phyloP scores from a whole-genome alignment of 2,329 filamentous ascomycete genomes.

The Orbilia oligospora region DNA sequence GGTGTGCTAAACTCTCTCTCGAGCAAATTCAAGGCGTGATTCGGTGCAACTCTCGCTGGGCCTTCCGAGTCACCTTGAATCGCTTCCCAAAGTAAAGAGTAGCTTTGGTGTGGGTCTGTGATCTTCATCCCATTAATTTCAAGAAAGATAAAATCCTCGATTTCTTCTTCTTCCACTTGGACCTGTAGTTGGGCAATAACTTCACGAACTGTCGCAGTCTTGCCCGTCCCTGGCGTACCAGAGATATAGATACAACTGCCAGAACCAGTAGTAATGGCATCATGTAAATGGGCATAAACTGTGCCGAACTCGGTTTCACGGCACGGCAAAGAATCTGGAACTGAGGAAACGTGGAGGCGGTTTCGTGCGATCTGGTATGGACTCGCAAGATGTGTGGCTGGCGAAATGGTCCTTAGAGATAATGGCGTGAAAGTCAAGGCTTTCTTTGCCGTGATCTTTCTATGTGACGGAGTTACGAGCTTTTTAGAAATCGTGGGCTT shows the following conservation, averaged over 20 bases:
- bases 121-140: constrained; percentile 99
- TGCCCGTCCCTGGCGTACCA: constrained; percentile 96
- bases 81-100: constrained; percentile 94
- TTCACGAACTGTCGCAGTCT: constrained; percentile 96
- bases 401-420: constrained; percentile 86
- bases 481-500: constrained; percentile 69
- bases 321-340: constrained; percentile 89
- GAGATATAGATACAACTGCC: constrained; percentile 99
- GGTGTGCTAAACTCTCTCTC: constrained; percentile 94
- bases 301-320: constrained; percentile 91
- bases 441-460: constrained; percentile 77
- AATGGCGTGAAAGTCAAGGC: constrained; percentile 94
- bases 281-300: constrained; percentile 93
- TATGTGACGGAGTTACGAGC: constrained; percentile 76
- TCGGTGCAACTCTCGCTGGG: constrained; percentile 80
- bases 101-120: constrained; percentile 96
- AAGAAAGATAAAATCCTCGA: constrained; percentile 98
- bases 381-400: constrained; percentile 80
- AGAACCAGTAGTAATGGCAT: constrained; percentile 91
- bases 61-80: constrained; percentile 79
- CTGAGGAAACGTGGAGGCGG: constrained; percentile 91
- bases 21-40: constrained; percentile 89
- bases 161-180: constrained; percentile 88
- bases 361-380: constrained; percentile 93
- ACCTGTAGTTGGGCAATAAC: constrained; percentile 90